Base-by-base conservation (phyloP, 352 stramenopile genomes). In the Pythium rhizo-oryzae region DNA sequence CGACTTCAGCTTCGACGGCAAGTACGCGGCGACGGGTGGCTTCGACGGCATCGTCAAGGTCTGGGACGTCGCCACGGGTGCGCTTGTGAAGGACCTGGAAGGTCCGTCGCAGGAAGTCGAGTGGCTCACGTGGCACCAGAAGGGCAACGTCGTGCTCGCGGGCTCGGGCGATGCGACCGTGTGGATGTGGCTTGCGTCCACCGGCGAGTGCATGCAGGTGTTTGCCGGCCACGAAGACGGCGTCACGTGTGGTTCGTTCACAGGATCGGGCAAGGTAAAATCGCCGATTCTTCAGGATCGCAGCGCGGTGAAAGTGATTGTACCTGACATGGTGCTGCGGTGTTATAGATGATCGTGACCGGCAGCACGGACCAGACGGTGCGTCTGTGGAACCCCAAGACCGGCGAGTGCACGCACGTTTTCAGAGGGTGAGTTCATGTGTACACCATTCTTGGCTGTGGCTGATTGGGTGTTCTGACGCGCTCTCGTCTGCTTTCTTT, bases 201-300 rank as follows among this genome's bases (percentile, higher is more conserved):
- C 94, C n/a, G 95, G 96, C 54, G 88, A 98, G 64, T 99, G 97
- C 87, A 97, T 99, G 80, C 83, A 98, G 72, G 97, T 99, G 24
- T 99, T 99, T 84, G 96, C 97, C 16, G 97, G 97, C 51, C 97
- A 99, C 71, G 96, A 99, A 74, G 92, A 96, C 24, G 85, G 87
- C 21, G 94, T 99, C 19, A 98, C 92, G 5, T 97, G 93, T 60
- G 96, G 96, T 11, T 83, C 80, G 12, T 99, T 99, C 75, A 98
- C 94, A 6, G 84, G 88, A 46, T 97, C 97, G 60, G 97, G 97
- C 69, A 99, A 99, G 82, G 91, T 91, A 50, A 25, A 77, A 13
- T 41, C 43, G 2, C 0, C 33, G 9, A 51, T 28, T 2, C 8
- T 52, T 24, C 5, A 47, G 13, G 4, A n/a, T n/a, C 41, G 9